phyloP scores from a whole-genome alignment of 345 rosid genomes.

The Syzygium aromaticum region DNA sequence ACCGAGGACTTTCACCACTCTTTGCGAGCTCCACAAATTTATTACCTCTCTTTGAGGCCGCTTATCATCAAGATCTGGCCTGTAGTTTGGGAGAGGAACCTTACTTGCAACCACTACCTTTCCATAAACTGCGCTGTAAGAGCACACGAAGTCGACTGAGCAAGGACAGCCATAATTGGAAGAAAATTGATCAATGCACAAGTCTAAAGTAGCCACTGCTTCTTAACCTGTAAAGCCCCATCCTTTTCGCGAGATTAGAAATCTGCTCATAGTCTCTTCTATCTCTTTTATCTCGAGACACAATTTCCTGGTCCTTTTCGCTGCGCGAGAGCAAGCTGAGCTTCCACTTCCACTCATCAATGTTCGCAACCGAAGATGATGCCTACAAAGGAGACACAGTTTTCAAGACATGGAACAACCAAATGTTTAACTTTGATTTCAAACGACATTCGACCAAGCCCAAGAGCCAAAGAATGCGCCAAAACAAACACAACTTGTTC shows the following conservation, averaged over 20 bases:
- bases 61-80: conserved; percentile 98
- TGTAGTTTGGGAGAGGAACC: conserved; percentile 91
- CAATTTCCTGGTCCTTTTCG: conserved; percentile 76
- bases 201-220: not conserved
- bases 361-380: conserved; percentile 88
- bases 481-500: not conserved
- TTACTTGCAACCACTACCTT: conserved; percentile 95
- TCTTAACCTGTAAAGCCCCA: conserved; percentile 87
- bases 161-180: not conserved
- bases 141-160: not conserved
- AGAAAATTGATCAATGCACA: not conserved
- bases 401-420: not conserved
- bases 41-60: conserved; percentile 98
- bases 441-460: not conserved
- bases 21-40: conserved; percentile 3
- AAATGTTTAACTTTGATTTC: not conserved
- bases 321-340: conserved; percentile 62
- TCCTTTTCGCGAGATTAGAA: conserved; percentile 72
- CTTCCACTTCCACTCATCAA: conserved; percentile 99
- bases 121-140: conserved; percentile 71
- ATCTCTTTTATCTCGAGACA: conserved; percentile 85
- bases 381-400: conserved; percentile 35
- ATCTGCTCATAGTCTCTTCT: conserved; percentile 96
- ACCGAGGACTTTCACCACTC: not conserved
- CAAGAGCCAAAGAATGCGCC: not conserved